Base-by-base conservation (phyloP, 2,329 filamentous ascomycete species). In the Juglanconis sp. region DNA sequence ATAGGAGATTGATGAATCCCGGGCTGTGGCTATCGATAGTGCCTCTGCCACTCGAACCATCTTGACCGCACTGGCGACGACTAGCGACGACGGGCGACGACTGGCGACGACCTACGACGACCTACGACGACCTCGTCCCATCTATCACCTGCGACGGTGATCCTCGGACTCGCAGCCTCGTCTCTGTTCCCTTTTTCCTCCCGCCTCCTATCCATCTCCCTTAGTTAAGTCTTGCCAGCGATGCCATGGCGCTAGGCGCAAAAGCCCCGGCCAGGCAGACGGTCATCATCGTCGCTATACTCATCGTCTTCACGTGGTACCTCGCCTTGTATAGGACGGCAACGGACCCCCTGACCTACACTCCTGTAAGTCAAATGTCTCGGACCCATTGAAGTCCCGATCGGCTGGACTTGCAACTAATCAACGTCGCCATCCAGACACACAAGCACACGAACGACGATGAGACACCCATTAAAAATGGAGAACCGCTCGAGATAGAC, bases 211-310 rank as follows among this genome's bases (percentile, higher is more conserved):
- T 31, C 3, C 7, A n/a, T 36, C 13, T 49, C 24, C 9, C 46
- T 34, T 30, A 9, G 6, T 44, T 52, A 34, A 48, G 46, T 24
- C 36, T 31, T 13, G n/a, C 24, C 35, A 31, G 50, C 31, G 17
- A 63, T 63, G 61, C 58, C 50, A 63, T 63, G 61, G 58, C 58
- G 48, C 17, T 63, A 57, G 58, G 61, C 54, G 34, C 57, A 42
- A 52, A 53, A 55, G 56, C 48, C 56, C 54, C 58, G 58, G 59
- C 61, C 40, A 63, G 56, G 53, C 61, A 61, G 49, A 63, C 59
- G 51, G 35, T 63, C 54, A 46, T 61, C 54, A 56, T 61, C 35
- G 47, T 53, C 54, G 44, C 61, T 17, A 51, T 61, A 30, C 57
- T 63, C 30, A 24, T 63, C 31, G 48, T 53, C 46, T 34, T 63